Base-by-base conservation (phyloP, 2,329 filamentous ascomycete species). In the Rhinocladiella similis region DNA sequence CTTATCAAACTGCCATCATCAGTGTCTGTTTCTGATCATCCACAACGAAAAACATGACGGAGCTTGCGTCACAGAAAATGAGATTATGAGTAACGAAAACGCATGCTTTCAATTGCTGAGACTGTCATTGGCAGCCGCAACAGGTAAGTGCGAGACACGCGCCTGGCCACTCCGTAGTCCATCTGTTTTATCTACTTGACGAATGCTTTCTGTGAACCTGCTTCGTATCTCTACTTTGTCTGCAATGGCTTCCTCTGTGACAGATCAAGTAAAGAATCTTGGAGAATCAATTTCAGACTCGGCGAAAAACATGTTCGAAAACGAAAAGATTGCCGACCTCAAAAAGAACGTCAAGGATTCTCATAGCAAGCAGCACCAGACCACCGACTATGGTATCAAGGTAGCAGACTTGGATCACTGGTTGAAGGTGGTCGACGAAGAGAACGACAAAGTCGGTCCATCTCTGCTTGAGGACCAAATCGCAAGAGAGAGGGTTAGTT, bases 331-430 rank as follows among this genome's bases (percentile, higher is more conserved):
- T 25, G 62, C 62, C 3, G 85, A 91, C 65, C 76, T 92, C 47
- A 70, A 77, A 22, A 72, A 73, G 39, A 51, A 65, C 22, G 51
- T 57, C 39, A 80, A 83, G 53, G 79, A 90, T 67, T 78, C 83
- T 1, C 74, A 81, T 43, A 72, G 80, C 48, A 79, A 83, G 36
- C 77, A 80, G 29, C 79, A 82, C 38, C 83, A 91, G 63, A 93
- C 90, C 0, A 87, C 86, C 47, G 90, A 96, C 67, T 90, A 81
- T 73, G 91, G 91, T 19, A 84, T 87, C 25, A 90, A 87, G 72
- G 81, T 91, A 66, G 75, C 77, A 41, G 87, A 87, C 65, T 86
- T 87, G 1, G 91, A 96, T 67, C 81, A 91, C 68, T 94, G 89
- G 90, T 76, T 95, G 52, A 84, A 82, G 50, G 79, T 87, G 4